phyloP scores from a whole-genome alignment of 257 asterid species.

The Nicotiana sylvestris region DNA sequence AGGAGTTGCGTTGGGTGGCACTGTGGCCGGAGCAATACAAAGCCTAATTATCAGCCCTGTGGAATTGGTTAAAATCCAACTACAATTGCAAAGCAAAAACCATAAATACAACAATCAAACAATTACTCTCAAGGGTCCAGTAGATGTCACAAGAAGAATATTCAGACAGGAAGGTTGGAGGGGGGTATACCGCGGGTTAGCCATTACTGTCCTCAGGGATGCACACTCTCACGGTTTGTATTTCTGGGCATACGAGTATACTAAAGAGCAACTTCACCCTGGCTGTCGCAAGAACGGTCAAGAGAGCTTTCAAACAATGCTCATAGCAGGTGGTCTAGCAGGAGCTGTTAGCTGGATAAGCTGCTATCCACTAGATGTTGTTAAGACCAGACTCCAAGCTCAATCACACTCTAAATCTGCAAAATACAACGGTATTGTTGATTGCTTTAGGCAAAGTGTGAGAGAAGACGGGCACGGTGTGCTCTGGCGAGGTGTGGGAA shows the following conservation, averaged over 20 bases:
- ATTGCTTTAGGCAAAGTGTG: constrained; percentile 49
- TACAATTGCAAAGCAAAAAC: constrained; percentile 47
- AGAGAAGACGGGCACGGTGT: constrained; percentile 48
- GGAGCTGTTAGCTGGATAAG: constrained; percentile 80
- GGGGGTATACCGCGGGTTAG: constrained; percentile 65
- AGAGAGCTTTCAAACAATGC: constrained; percentile 54
- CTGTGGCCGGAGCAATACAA: constrained; percentile 64
- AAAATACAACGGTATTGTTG: constrained; percentile 43
- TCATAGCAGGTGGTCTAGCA: constrained; percentile 69
- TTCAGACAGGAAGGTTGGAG: constrained; percentile 42
- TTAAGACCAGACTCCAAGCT: constrained; percentile 75
- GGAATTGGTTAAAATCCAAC: constrained; percentile 72
- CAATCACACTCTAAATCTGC: constrained; percentile 11
- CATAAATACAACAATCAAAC: constrained; percentile 11
- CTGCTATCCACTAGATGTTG: constrained; percentile 72
- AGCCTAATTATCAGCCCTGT: constrained; percentile 71
- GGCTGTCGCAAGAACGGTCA: constrained; percentile 61
- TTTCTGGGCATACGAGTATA: constrained; percentile 67
- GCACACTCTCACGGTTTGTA: constrained; percentile 73
- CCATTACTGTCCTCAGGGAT: constrained; percentile 64
- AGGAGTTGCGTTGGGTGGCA: constrained; percentile 59
- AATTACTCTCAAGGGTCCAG: constrained; percentile 38
- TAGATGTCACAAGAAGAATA: constrained; percentile 41
- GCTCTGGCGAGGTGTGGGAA: constrained; percentile 80
- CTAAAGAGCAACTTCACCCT: constrained; percentile 58